phyloP scores from a whole-genome alignment of 352 stramenopile species.

The Pythium folliculosum region DNA sequence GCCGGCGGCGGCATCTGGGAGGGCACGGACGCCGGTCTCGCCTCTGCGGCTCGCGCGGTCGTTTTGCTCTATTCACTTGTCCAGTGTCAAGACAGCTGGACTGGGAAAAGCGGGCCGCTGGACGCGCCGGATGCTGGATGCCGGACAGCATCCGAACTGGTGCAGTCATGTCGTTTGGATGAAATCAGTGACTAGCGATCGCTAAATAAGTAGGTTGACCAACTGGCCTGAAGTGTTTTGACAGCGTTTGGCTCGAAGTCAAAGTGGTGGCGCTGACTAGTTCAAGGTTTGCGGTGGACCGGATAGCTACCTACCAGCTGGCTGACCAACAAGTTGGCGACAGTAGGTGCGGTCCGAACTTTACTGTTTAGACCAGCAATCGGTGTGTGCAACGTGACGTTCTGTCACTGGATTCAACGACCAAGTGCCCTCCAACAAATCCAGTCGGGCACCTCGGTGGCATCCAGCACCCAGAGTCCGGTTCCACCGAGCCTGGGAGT shows the following conservation, averaged over 20 bases:
- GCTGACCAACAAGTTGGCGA: background rate
- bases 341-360: conserved; percentile 13
- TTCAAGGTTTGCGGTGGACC: conserved; percentile 12
- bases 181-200: background rate
- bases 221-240: too few species aligned
- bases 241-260: too few species aligned
- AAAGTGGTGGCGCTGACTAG: conserved; percentile 10
- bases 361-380: background rate
- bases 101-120: background rate
- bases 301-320: conserved; percentile 14
- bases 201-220: background rate
- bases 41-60: conserved; percentile 8
- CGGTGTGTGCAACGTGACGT: background rate
- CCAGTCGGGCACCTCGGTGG: background rate
- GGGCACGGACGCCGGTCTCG: background rate
- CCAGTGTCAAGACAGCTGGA: conserved; percentile 11
- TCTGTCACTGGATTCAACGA: conserved; percentile 17
- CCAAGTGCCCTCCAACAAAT: background rate
- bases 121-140: conserved; percentile 13
- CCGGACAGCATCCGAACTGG: background rate
- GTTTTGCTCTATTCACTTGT: too few species aligned
- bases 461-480: background rate
- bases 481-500: too few species aligned
- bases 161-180: background rate
- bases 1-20: conserved; percentile 1